Conservation (phyloP, 768 basidiomycete species). For the Boletus rufocinnamomeus region DNA sequence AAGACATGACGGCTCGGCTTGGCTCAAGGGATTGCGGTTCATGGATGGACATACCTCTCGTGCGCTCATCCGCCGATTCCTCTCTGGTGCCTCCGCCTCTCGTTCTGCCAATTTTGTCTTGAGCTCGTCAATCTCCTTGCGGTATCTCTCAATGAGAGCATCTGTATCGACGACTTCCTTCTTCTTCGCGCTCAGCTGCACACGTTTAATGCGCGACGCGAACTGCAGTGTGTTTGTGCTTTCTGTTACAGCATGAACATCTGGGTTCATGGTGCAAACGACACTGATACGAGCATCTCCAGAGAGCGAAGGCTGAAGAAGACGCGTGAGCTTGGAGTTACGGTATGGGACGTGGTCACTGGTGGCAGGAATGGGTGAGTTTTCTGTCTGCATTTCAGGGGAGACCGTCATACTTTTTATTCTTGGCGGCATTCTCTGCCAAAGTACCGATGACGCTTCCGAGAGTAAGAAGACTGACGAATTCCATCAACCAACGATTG, state of each 20-base stretch:
- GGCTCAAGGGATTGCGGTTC: background rate
- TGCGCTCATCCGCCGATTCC: slow-evolving; percentile 46
- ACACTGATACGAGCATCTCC: slow-evolving; percentile 97
- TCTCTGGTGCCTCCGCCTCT: slow-evolving; percentile 59
- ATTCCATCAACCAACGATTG: background rate
- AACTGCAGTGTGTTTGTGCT: slow-evolving; percentile 88
- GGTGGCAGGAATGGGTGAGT: background rate
- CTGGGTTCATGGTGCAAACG: slow-evolving; percentile 94
- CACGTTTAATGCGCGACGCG: slow-evolving; percentile 88
- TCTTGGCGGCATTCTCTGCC: slow-evolving; percentile 81
- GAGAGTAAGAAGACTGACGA: slow-evolving; percentile 77
- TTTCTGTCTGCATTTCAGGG: background rate
- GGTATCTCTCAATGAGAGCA: slow-evolving; percentile 90
- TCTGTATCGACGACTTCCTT: slow-evolving; percentile 93
- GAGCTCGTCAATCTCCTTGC: slow-evolving; percentile 92
- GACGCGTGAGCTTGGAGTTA: slow-evolving; percentile 91
- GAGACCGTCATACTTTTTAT: slow-evolving; percentile 54
- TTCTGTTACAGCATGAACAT: slow-evolving; percentile 74
- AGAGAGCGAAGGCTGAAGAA: slow-evolving; percentile 92
- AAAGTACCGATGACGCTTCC: slow-evolving; percentile 92
- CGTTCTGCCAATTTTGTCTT: slow-evolving; percentile 69
- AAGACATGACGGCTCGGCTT: background rate
- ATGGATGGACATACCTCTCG: slow-evolving; percentile 38
- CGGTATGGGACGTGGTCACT: slow-evolving; percentile 93
- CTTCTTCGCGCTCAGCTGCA: slow-evolving; percentile 86